Conservation (phyloP, 768 basidiomycete genomes). For the Mycena albidolilacea region DNA sequence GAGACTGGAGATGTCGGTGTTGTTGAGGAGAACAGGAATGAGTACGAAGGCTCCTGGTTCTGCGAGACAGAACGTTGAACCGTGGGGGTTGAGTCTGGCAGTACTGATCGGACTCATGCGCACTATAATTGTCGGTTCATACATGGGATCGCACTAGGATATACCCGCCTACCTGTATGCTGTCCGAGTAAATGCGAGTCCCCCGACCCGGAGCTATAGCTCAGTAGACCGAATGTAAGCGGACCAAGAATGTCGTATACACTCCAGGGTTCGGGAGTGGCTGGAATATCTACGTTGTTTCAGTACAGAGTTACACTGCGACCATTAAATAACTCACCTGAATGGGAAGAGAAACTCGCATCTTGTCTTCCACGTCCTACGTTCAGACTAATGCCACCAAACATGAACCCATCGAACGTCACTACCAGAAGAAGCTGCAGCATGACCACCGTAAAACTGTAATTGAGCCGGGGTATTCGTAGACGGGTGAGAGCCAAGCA, state of each 20-base stretch:
- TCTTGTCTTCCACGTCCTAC: slow-evolving; percentile 45
- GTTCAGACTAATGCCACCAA: slow-evolving; percentile 79
- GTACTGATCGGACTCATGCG: slow-evolving; percentile 95
- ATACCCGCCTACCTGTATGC: slow-evolving; percentile 66
- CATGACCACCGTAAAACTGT: slow-evolving; percentile 72
- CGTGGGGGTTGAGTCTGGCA: slow-evolving; percentile 87
- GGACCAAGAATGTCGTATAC: slow-evolving; percentile 65
- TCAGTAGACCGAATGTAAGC: slow-evolving; percentile 66
- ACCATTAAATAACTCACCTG: slow-evolving; percentile 48
- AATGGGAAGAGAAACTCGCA: slow-evolving; percentile 25
- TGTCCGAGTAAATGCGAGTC: slow-evolving; percentile 84
- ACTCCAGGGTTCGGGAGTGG: slow-evolving; percentile 60
- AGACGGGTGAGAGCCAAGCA: slow-evolving; percentile 70
- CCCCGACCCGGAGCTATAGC: slow-evolving; percentile 55
- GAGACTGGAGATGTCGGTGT: slow-evolving; percentile 81
- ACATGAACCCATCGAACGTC: slow-evolving; percentile 78
- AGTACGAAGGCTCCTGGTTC: slow-evolving; percentile 67
- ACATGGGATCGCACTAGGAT: neutral
- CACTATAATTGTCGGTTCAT: slow-evolving; percentile 53
- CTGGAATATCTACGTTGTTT: slow-evolving; percentile 48
- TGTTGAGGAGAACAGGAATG: slow-evolving; percentile 91
- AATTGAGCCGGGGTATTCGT: slow-evolving; percentile 82
- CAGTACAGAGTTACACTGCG: slow-evolving; percentile 41
- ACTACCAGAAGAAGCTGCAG: slow-evolving; percentile 75
- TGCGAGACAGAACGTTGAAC: slow-evolving; percentile 81